Percentiles rank a stretch among this genome's conserved stretches.
phyloP scores from a whole-genome alignment of 2,329 filamentous ascomycete species.

The Cercospora janseana region DNA sequence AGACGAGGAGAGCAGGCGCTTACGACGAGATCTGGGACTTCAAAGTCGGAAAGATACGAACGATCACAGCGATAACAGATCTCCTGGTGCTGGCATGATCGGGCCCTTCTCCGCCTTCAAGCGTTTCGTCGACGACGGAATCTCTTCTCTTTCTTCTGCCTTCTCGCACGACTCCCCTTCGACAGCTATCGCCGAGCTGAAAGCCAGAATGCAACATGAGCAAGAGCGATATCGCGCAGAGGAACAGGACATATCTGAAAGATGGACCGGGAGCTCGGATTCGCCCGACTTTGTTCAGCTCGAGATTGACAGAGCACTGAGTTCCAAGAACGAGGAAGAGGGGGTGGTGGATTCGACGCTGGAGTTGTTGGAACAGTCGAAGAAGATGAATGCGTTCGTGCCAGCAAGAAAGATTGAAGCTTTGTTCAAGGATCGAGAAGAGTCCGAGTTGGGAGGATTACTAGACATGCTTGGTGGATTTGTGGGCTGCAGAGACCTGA shows the following conservation, averaged over 20 bases:
- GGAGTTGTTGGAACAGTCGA: conserved; percentile 29
- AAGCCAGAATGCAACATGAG: conserved; percentile 29
- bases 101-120: conserved; percentile 62
- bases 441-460: conserved; percentile 15
- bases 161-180: conserved; percentile 54
- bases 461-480: conserved; percentile 28
- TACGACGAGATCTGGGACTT: conserved; percentile 8
- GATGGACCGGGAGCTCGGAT: conserved; percentile 31
- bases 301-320: conserved; percentile 17
- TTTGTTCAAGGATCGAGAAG: conserved; percentile 33
- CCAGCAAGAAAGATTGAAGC: conserved; percentile 28
- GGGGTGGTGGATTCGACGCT: conserved; percentile 25
- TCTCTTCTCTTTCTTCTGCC: conserved; percentile 48
- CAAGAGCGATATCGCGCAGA: conserved; percentile 25
- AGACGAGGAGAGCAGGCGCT: conserved; percentile 15
- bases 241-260: conserved; percentile 28
- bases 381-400: conserved; percentile 29
- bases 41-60: too few species aligned
- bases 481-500: too few species aligned
- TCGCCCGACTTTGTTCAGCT: conserved; percentile 28
- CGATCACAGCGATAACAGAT: too few species aligned
- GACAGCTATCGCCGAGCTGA: conserved; percentile 42
- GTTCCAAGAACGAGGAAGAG: conserved; percentile 19
- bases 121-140: conserved; percentile 58
- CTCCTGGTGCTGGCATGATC: conserved; percentile 18